Percentiles rank a stretch among this genome's conserved stretches.
phyloP scores from a whole-genome alignment of 2,329 filamentous ascomycete species.

The Grosmannia huntii region DNA sequence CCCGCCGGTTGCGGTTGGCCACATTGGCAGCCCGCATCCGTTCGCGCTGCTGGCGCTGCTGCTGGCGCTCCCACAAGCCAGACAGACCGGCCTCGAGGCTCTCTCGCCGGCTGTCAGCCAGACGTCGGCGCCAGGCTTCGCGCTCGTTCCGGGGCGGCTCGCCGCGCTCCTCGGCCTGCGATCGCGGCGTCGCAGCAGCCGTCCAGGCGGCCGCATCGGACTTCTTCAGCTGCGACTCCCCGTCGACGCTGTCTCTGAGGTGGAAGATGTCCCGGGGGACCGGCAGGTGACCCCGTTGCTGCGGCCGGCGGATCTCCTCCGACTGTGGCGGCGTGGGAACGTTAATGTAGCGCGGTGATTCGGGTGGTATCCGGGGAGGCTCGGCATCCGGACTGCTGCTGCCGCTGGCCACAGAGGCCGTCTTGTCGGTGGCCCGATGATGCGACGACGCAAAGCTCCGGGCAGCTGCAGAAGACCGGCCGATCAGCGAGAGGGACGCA shows the following conservation, averaged over 20 bases:
- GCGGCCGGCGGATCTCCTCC: constrained; percentile 30
- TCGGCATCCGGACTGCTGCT: constrained; percentile 11
- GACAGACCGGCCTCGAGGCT: constrained; percentile 61
- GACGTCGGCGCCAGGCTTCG: constrained; percentile 53
- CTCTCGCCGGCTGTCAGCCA: constrained; percentile 58
- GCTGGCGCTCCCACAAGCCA: constrained; percentile 56
- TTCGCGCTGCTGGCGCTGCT: constrained; percentile 22
- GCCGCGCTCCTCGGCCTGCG: constrained; percentile 26
- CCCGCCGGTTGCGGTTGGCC: constrained; percentile 31
- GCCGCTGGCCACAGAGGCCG: constrained; percentile 5
- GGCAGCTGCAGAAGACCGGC: not conserved
- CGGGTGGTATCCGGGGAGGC: constrained; percentile 52
- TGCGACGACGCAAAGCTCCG: not conserved
- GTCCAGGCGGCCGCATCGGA: constrained; percentile 46
- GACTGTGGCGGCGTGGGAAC: constrained; percentile 68
- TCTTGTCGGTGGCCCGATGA: not conserved
- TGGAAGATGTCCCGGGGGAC: constrained; percentile 72
- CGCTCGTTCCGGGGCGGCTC: constrained; percentile 22
- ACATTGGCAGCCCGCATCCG: constrained; percentile 22
- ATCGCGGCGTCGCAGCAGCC: constrained; percentile 41
- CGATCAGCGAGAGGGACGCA: not conserved
- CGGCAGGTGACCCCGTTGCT: constrained; percentile 68
- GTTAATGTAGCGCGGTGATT: constrained; percentile 79
- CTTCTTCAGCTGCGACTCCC: constrained; percentile 34
- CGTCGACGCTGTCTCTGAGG: constrained; percentile 6